Conservation (phyloP, 75 land plant species). For the Cryptomeria japonica region DNA sequence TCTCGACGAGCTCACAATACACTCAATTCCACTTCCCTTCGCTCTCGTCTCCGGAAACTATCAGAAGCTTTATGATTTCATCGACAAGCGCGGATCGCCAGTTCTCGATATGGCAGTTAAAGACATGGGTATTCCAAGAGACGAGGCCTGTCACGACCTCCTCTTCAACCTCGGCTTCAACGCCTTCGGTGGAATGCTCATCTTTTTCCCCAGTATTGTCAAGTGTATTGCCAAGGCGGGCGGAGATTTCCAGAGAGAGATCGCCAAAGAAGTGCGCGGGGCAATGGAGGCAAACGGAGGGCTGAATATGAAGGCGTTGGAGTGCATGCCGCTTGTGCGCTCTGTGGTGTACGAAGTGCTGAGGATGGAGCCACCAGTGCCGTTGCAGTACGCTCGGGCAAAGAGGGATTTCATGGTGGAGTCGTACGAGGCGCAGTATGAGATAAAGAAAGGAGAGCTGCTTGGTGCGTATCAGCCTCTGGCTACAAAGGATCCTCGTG, state of each 20-base stretch:
- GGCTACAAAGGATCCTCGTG: too few species aligned
- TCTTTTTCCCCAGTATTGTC: constrained; percentile 16
- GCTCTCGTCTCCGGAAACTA: constrained; percentile 43
- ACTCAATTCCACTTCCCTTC: constrained; percentile 41
- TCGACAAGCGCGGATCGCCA: constrained; percentile 22
- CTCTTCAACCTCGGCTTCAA: constrained; percentile 23
- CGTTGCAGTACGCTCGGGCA: constrained; percentile 27
- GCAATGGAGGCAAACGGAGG: constrained; percentile 13
- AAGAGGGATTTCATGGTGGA: constrained; percentile 21
- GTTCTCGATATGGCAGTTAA: constrained; percentile 59
- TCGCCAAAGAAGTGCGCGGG: constrained; percentile 15
- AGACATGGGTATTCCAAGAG: constrained; percentile 35
- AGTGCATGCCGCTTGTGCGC: constrained; percentile 23
- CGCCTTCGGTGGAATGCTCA: constrained; percentile 19
- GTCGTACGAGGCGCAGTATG: constrained; percentile 5
- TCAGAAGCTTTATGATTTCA: constrained; percentile 35
- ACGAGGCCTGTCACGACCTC: constrained; percentile 79
- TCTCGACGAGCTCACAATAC: constrained; percentile 57
- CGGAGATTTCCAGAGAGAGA: not conserved
- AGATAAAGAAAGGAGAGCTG: too few species aligned
- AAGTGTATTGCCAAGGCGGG: constrained; percentile 10
- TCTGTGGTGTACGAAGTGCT: constrained; percentile 27
- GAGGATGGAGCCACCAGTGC: constrained; percentile 27
- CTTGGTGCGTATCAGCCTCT: too few species aligned
- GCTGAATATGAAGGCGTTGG: constrained; percentile 20